Conservation (phyloP, 1,139 yeast genomes). For the Candida sp. region DNA sequence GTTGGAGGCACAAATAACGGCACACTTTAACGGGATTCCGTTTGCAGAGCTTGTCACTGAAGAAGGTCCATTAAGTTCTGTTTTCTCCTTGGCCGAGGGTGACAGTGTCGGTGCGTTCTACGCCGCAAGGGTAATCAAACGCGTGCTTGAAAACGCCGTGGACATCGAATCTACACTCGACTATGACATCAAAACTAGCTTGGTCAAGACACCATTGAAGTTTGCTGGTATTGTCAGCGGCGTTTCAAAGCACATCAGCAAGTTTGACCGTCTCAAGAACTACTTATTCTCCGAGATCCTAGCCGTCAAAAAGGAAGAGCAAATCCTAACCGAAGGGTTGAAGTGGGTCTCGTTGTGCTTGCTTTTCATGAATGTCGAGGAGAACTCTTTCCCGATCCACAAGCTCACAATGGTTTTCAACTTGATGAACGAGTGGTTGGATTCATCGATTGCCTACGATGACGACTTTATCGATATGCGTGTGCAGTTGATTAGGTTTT, state of each 20-base stretch:
- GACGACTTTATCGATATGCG: slow-evolving; percentile 54
- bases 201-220: slow-evolving; percentile 36
- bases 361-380: slow-evolving; percentile 45
- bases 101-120: slow-evolving; percentile 21
- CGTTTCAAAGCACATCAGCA: slow-evolving; percentile 36
- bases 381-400: slow-evolving; percentile 46
- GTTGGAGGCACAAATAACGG: not conserved
- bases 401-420: slow-evolving; percentile 64
- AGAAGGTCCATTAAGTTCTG: not conserved
- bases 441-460: slow-evolving; percentile 65
- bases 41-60: slow-evolving; percentile 3
- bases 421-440: slow-evolving; percentile 59
- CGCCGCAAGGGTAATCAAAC: slow-evolving; percentile 29
- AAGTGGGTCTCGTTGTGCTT: slow-evolving; percentile 53
- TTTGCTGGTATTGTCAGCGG: slow-evolving; percentile 43
- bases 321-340: slow-evolving; percentile 47
- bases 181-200: slow-evolving; percentile 37
- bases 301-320: slow-evolving; percentile 47
- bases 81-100: slow-evolving; percentile 1
- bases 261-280: slow-evolving; percentile 60
- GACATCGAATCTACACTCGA: slow-evolving; percentile 29
- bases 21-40: not conserved
- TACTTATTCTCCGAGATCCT: slow-evolving; percentile 67
- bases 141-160: slow-evolving; percentile 24
- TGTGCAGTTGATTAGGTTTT: slow-evolving; percentile 53